These are phyloP conservation scores for Fusarium sp. DNA, from an alignment of 2,329 filamentous ascomycete species.

Conservation along the genomic window DNA sequence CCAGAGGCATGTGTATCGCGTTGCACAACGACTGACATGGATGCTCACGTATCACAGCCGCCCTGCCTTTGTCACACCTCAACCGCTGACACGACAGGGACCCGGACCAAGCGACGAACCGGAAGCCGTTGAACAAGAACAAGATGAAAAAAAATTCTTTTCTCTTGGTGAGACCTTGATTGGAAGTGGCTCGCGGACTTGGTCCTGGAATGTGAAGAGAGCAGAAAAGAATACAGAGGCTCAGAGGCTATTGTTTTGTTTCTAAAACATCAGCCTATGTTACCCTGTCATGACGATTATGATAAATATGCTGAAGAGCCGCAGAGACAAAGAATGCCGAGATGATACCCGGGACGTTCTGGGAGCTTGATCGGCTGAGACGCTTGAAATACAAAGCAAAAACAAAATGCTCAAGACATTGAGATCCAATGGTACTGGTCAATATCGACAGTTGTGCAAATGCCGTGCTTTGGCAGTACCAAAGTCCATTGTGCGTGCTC, in stretches of 20 bases:
- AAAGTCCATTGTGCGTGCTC: background rate
- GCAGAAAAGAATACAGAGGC: background rate
- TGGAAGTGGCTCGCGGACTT: slow-evolving; percentile 19
- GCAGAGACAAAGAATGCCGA: slow-evolving; percentile 15
- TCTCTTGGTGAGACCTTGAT: slow-evolving; percentile 24
- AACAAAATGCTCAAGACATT: slow-evolving; percentile 8
- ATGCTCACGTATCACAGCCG: slow-evolving; percentile 24
- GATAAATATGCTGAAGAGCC: slow-evolving; percentile 21
- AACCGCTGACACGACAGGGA: slow-evolving; percentile 22
- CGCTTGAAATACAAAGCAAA: slow-evolving; percentile 8
- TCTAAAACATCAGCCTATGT: slow-evolving; percentile 20
- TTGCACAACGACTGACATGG: slow-evolving; percentile 27
- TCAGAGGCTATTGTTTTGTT: slow-evolving; percentile 14
- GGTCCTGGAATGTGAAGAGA: slow-evolving; percentile 25
- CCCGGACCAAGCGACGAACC: slow-evolving; percentile 29
- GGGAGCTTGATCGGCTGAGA: background rate
- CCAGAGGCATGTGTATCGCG: slow-evolving; percentile 19
- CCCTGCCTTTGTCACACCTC: slow-evolving; percentile 26
- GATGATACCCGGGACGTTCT: background rate
- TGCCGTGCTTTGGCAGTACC: slow-evolving; percentile 13
- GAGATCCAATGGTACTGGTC: background rate
- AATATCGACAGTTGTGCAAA: slow-evolving; percentile 31
- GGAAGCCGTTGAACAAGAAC: slow-evolving; percentile 7
- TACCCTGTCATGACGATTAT: slow-evolving; percentile 21
- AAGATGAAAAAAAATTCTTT: background rate